These are phyloP conservation scores for Waitea zeae DNA, from an alignment of 1,284 basidiomycete species.

Conservation along the genomic window DNA sequence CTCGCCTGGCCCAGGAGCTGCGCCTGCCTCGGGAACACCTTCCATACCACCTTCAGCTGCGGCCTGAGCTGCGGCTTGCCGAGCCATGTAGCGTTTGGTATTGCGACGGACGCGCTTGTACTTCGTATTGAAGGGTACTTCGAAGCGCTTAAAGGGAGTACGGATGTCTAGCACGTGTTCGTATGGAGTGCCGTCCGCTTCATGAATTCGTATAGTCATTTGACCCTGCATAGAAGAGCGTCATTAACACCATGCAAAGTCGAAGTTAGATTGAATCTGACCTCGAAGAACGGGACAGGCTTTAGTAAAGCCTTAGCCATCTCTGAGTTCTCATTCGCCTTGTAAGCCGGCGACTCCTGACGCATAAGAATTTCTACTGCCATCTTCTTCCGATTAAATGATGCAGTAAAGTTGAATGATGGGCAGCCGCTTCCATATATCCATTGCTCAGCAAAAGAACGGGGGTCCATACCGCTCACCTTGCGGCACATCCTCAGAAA, in stretches of 20 bases:
- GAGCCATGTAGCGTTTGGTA: slow-evolving; percentile 86
- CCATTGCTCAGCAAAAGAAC: slow-evolving; percentile 94
- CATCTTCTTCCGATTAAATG: slow-evolving; percentile 97
- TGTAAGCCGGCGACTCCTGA: slow-evolving; percentile 71
- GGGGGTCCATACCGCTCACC: slow-evolving; percentile 80
- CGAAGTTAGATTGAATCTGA: slow-evolving; percentile 11
- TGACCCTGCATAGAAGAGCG: slow-evolving; percentile 44
- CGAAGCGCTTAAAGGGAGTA: slow-evolving; percentile 75
- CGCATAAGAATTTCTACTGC: slow-evolving; percentile 90
- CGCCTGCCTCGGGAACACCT: slow-evolving; percentile 79
- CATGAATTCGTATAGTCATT: slow-evolving; percentile 97
- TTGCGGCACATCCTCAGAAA: slow-evolving; percentile 91
- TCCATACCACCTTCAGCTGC: slow-evolving; percentile 85
- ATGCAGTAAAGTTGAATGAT: slow-evolving; percentile 75
- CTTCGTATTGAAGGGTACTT: slow-evolving; percentile 99
- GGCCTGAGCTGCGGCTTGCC: slow-evolving; percentile 85
- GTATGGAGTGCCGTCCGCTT: slow-evolving; percentile 97
- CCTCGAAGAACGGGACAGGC: slow-evolving; percentile 80
- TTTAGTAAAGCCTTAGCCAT: slow-evolving; percentile 54
- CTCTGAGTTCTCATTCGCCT: slow-evolving; percentile 49
- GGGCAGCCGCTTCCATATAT: slow-evolving; percentile 97
- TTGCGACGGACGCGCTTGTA: slow-evolving; percentile 94
- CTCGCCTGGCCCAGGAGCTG: slow-evolving; percentile 87
- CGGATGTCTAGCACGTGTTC: slow-evolving; percentile 95
- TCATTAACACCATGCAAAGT: neutral